Conservation (phyloP, 1,139 yeast genomes). For the Schizosaccharomyces versatilis region DNA sequence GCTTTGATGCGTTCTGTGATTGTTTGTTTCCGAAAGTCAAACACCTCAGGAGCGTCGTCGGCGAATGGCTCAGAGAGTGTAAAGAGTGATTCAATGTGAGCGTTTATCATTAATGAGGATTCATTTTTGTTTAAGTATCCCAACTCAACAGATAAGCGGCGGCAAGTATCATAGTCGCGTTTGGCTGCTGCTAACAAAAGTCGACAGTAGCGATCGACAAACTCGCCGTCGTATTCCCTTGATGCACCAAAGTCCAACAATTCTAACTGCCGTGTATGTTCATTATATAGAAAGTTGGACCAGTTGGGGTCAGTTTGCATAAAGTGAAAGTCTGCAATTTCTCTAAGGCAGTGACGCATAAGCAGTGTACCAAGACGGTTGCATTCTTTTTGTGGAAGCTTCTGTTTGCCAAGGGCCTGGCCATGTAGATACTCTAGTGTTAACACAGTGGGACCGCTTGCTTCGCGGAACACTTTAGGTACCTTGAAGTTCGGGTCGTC, state of each 20-base stretch:
- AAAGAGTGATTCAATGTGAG: conserved; percentile 78
- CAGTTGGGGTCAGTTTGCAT: conserved; percentile 99
- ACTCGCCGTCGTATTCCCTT: conserved; percentile 47
- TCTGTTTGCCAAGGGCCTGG: conserved; percentile 54
- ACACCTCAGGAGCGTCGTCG: conserved; percentile 26
- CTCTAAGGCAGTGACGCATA: conserved; percentile 68
- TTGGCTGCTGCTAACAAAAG: conserved; percentile 58
- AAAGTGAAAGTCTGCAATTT: conserved; percentile 61
- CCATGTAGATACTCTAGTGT: conserved; percentile 87
- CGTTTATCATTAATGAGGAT: conserved; percentile 51
- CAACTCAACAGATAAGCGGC: conserved; percentile 41
- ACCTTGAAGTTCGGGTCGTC: conserved; percentile 55
- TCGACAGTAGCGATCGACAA: conserved; percentile 45
- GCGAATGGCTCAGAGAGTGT: conserved; percentile 83
- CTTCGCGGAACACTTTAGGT: conserved; percentile 57
- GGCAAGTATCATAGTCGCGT: conserved; percentile 44
- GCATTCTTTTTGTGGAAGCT: conserved; percentile 36
- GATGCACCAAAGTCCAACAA: conserved; percentile 91
- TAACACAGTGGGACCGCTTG: conserved; percentile 62
- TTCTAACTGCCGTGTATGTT: conserved; percentile 35
- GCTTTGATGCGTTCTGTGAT: conserved; percentile 80
- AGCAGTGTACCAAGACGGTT: conserved; percentile 43
- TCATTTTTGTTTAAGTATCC: conserved; percentile 66
- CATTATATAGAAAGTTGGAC: conserved; percentile 77
- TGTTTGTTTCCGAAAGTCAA: conserved; percentile 63